Evolutionary conservation across 305 asterid species (phyloP).

Genomic region (Lippia alba): DNA sequence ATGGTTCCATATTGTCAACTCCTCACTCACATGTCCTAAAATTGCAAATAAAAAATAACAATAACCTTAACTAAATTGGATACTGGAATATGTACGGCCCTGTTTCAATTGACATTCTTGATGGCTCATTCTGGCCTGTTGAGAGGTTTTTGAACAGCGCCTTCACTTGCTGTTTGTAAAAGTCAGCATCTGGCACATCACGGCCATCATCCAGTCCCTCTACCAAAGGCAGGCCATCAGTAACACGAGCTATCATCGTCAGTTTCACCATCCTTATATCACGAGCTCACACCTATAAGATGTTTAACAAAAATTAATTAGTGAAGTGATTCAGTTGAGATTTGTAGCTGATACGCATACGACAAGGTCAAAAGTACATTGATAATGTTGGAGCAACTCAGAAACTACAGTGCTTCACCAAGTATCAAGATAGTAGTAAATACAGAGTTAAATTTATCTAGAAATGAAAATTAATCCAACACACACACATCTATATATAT

Average conservation of each 20-base stretch:
- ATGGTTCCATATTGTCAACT: slow-evolving; percentile 15
- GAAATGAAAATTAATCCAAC: neutral
- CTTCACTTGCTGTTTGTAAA: slow-evolving; percentile 89
- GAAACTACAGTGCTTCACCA: neutral
- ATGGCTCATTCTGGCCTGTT: slow-evolving; percentile 85
- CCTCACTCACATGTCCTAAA: slow-evolving; percentile 13
- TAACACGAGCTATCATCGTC: slow-evolving; percentile 95
- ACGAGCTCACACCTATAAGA: slow-evolving; percentile 47
- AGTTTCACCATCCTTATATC: slow-evolving; percentile 77
- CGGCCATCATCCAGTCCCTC: slow-evolving; percentile 97
- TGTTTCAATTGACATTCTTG: slow-evolving; percentile 94
- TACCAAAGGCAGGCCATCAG: slow-evolving; percentile 89
- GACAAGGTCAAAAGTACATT: slow-evolving; percentile 3
- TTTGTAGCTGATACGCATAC: slow-evolving; percentile 14
- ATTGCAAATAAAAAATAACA: neutral
- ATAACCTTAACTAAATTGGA: slow-evolving; percentile 44
- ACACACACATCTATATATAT: neutral
- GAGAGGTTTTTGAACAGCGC: slow-evolving; percentile 86
- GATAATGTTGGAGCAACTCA: neutral
- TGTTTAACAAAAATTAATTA: slow-evolving; percentile 23
- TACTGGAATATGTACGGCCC: slow-evolving; percentile 93
- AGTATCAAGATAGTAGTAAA: neutral
- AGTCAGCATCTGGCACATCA: slow-evolving; percentile 83
- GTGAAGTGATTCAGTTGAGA: slow-evolving; percentile 4
- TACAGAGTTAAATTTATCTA: neutral